Evolutionary conservation across 176 grass and related monocot genomes (phyloP).

Genomic region (Triticum turgidum): DNA sequence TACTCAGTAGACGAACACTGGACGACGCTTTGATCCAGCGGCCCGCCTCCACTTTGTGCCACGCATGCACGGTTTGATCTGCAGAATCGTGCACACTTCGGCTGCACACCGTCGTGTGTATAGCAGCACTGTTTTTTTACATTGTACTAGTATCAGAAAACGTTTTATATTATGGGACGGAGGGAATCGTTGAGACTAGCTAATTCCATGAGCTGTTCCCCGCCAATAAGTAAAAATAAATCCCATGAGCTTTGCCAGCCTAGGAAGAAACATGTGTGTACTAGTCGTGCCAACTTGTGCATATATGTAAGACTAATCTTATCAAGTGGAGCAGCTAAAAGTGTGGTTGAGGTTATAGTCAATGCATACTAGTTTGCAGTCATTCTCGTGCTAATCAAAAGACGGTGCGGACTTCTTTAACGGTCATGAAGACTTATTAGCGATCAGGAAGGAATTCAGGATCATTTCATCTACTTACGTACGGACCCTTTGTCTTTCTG

Average conservation of each 20-base stretch:
- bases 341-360: background rate
- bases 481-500: background rate
- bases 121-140: too few species aligned
- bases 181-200: background rate
- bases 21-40: too few species aligned
- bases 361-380: background rate
- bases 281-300: background rate
- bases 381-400: constrained; percentile 30
- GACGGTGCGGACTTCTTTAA: constrained; percentile 33
- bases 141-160: too few species aligned
- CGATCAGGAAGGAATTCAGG: background rate
- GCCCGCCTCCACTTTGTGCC: too few species aligned
- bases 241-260: background rate
- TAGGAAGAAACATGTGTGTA: background rate
- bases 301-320: background rate
- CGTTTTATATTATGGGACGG: too few species aligned
- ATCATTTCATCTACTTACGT: background rate
- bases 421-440: background rate
- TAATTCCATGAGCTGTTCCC: background rate
- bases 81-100: too few species aligned
- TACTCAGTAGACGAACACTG: too few species aligned
- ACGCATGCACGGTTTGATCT: too few species aligned
- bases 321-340: background rate
- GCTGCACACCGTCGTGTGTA: too few species aligned
- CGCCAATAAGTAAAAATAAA: too few species aligned